These are phyloP conservation scores for Arthrobotrys musiformis DNA, from an alignment of 2,329 filamentous ascomycete species.

Conservation along the genomic window DNA sequence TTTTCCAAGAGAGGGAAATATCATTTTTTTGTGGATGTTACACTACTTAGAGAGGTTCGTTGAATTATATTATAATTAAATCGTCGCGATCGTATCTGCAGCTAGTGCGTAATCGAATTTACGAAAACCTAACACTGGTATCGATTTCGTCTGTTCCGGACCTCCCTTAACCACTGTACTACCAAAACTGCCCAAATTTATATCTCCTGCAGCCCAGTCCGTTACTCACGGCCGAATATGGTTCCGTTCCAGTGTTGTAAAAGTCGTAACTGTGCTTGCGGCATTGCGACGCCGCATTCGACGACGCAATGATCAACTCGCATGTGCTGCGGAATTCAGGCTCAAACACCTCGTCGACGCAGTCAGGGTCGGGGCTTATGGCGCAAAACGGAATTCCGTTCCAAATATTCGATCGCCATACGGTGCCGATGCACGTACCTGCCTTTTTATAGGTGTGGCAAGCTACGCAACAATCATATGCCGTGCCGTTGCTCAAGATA, in stretches of 20 bases:
- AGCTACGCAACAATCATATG: conserved; percentile 22
- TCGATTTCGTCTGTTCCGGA: too few relatives aligned
- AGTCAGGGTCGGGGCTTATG: background rate
- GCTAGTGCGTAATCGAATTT: background rate
- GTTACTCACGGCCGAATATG: conserved; percentile 6
- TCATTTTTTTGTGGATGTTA: too few relatives aligned
- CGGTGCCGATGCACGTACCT: conserved; percentile 14
- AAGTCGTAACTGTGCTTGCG: background rate
- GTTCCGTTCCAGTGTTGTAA: background rate
- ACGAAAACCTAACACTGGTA: too few relatives aligned
- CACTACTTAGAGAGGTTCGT: too few relatives aligned
- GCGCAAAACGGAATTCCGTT: background rate
- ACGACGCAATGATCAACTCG: background rate
- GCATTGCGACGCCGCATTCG: background rate
- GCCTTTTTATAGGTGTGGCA: conserved; percentile 14
- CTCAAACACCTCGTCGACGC: background rate
- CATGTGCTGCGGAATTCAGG: conserved; percentile 5
- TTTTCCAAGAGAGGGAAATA: too few relatives aligned
- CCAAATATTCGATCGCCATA: background rate
- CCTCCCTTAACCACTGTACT: background rate
- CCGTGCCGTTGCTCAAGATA: conserved; percentile 1
- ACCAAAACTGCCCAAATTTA: background rate
- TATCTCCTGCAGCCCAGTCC: conserved; percentile 9
- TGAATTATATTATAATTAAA: background rate
- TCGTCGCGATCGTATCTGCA: too few relatives aligned